phyloP scores from a whole-genome alignment of 345 rosid genomes.

The Pelargonium nanum region DNA sequence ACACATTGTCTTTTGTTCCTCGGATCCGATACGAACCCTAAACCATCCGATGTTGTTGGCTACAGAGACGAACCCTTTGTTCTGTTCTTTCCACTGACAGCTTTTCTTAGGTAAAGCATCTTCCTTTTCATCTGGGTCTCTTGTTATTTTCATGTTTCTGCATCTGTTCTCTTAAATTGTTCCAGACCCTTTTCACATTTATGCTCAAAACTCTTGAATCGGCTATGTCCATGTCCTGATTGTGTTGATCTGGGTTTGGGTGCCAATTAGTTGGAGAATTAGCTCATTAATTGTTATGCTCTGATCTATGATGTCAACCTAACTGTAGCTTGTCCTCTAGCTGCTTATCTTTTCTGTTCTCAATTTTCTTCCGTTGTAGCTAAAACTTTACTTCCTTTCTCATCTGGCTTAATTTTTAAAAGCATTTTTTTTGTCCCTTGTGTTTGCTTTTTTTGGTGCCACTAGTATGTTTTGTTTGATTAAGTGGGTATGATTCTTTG shows the following conservation, averaged over 20 bases:
- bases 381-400: too few relatives aligned
- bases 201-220: background rate
- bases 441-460: too few relatives aligned
- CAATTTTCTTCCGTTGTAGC: background rate
- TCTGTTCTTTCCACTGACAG: background rate
- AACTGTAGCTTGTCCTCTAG: background rate
- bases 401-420: too few relatives aligned
- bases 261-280: background rate
- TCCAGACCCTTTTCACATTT: background rate
- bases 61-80: background rate
- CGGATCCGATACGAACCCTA: conserved; percentile 8
- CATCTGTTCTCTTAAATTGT: background rate
- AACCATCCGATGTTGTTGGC: background rate
- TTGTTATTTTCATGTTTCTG: too few relatives aligned
- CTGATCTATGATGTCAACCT: background rate
- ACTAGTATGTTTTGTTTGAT: background rate
- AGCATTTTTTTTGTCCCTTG: too few relatives aligned
- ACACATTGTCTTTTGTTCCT: background rate
- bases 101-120: background rate
- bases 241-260: background rate
- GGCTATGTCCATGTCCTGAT: background rate
- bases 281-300: background rate
- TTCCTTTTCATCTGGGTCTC: background rate
- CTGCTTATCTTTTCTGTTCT: background rate
- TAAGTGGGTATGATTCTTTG: background rate